Evolutionary conservation across 306 rosid genomes (phyloP).

Genomic region (Alnus rubra): DNA sequence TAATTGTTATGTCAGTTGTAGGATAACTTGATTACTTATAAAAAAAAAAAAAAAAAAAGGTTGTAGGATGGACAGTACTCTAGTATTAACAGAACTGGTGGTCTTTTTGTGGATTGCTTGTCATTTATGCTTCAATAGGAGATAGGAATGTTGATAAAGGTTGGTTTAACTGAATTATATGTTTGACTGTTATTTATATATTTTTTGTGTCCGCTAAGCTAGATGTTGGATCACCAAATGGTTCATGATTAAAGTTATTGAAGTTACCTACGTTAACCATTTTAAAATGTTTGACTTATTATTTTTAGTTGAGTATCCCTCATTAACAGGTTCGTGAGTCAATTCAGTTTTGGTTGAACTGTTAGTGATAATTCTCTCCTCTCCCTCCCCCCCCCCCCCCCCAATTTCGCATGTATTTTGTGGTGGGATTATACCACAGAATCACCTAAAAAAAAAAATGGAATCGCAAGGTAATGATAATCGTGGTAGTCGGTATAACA

Average conservation of each 20-base stretch:
- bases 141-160: neutral
- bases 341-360: neutral
- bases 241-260: neutral
- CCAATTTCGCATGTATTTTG: neutral
- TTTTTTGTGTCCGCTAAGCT: neutral
- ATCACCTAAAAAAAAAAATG: neutral
- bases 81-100: neutral
- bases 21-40: neutral
- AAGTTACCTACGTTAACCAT: neutral
- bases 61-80: neutral
- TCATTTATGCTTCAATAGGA: neutral
- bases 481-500: neutral
- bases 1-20: neutral
- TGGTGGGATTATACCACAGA: neutral
- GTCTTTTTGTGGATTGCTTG: neutral
- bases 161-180: neutral
- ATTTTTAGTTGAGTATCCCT: neutral
- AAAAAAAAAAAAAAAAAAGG: no score
- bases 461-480: neutral
- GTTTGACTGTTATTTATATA: neutral
- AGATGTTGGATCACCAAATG: neutral
- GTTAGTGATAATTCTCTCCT: no score
- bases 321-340: neutral
- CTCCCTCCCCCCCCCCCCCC: no score
- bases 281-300: neutral